Evolutionary conservation across 2,329 filamentous ascomycete species (phyloP).

Genomic region (Colletotrichum sp.): DNA sequence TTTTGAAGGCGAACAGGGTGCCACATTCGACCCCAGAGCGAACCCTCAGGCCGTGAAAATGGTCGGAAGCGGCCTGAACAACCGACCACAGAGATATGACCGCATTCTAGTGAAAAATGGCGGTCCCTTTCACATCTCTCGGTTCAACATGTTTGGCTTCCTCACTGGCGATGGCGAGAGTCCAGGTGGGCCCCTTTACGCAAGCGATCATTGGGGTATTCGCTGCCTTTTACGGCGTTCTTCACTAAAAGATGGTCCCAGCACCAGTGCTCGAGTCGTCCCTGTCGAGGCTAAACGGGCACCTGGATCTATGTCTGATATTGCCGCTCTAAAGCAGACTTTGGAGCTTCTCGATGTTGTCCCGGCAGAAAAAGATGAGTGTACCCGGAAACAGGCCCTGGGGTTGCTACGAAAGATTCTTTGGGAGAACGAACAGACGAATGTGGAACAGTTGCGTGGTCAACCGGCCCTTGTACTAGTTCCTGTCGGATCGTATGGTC

Average conservation of each 20-base stretch:
- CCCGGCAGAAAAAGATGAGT: conserved; percentile 50
- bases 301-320: conserved; percentile 30
- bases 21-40: conserved; percentile 65
- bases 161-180: conserved; percentile 27
- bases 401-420: conserved; percentile 47
- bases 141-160: conserved; percentile 65
- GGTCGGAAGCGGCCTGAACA: conserved; percentile 50
- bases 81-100: conserved; percentile 69
- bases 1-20: conserved; percentile 66
- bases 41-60: conserved; percentile 62
- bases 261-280: conserved; percentile 23
- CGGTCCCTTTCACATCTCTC: conserved; percentile 39
- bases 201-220: conserved; percentile 66
- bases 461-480: conserved; percentile 52
- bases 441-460: neutral
- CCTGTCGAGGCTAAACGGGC: conserved; percentile 38
- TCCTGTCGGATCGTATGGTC: conserved; percentile 69
- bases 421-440: conserved; percentile 32
- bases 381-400: conserved; percentile 48
- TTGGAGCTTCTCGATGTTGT: conserved; percentile 45
- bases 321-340: conserved; percentile 39
- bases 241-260: neutral
- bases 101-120: conserved; percentile 60
- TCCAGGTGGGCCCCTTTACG: conserved; percentile 29
- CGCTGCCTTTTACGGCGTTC: conserved; percentile 41